Evolutionary conservation across 371 early-diverging fungal species (phyloP).

Genomic region (Thermomucor indicae-seudaticae): DNA sequence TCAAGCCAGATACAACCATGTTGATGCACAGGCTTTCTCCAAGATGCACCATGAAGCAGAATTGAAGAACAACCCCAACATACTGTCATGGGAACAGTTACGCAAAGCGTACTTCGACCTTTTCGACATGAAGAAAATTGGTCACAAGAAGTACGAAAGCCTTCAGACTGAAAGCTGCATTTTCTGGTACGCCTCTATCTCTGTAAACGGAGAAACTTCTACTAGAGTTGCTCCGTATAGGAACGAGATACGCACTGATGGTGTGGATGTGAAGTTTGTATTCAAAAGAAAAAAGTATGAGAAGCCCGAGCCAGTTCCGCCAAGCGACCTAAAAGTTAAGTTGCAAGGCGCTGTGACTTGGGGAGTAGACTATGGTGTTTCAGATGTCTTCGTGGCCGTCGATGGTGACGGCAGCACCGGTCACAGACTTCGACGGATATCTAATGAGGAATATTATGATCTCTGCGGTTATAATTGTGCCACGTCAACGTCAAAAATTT

Average conservation of each 20-base stretch:
- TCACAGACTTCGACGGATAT: background rate
- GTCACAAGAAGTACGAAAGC: background rate
- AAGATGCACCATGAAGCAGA: background rate
- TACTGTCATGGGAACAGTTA: background rate
- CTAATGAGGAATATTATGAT: background rate
- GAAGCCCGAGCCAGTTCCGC: background rate
- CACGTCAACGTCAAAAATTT: background rate
- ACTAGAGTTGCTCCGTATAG: too few species aligned
- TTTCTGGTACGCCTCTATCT: constrained; percentile 1
- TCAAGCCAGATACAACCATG: background rate
- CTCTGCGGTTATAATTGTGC: background rate
- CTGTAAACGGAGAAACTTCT: background rate
- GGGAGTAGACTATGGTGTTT: background rate
- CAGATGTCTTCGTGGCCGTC: background rate
- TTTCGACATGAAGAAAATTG: constrained; percentile 1
- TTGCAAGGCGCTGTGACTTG: background rate
- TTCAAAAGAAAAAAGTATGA: background rate
- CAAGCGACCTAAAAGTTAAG: background rate
- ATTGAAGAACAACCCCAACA: background rate
- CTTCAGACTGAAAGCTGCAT: constrained; percentile 1
- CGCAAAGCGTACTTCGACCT: background rate
- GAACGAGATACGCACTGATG: background rate
- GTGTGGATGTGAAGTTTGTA: background rate
- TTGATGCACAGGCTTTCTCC: constrained; percentile 1
- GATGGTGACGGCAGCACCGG: background rate